Evolutionary conservation across 768 basidiomycete species (phyloP).

Genomic region (Steccherinum ochraceum): DNA sequence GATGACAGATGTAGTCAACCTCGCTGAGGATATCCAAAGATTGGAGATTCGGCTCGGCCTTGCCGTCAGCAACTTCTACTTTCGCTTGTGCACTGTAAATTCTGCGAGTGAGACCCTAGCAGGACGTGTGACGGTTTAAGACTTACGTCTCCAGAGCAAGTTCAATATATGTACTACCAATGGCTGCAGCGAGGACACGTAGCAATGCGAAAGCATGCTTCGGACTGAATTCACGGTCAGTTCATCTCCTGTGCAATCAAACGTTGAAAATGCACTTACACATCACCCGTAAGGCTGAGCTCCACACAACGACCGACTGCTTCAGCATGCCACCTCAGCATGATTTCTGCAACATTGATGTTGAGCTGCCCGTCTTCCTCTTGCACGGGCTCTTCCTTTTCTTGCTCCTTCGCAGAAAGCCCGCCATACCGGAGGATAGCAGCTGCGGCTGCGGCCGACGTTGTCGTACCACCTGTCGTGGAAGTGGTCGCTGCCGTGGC

Average conservation of each 20-base stretch:
- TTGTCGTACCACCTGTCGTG: constrained; percentile 51
- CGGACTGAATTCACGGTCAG: constrained; percentile 43
- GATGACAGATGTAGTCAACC: constrained; percentile 84
- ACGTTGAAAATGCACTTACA: constrained; percentile 49
- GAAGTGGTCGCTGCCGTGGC: constrained; percentile 66
- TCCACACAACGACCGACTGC: constrained; percentile 93
- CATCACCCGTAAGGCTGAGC: constrained; percentile 72
- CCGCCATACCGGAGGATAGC: constrained; percentile 88
- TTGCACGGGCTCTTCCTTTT: constrained; percentile 62
- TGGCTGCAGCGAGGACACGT: constrained; percentile 79
- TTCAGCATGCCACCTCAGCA: constrained; percentile 98
- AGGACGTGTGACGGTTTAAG: neutral
- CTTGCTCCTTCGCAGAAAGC: constrained; percentile 32
- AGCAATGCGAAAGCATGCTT: constrained; percentile 85
- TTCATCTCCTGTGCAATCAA: neutral
- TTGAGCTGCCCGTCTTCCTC: constrained; percentile 81
- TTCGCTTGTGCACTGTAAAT: constrained; percentile 56
- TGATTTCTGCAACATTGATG: constrained; percentile 75
- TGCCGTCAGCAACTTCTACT: constrained; percentile 68
- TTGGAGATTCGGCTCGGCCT: constrained; percentile 74
- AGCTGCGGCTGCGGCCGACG: constrained; percentile 81
- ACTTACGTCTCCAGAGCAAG: constrained; percentile 88
- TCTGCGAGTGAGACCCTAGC: constrained; percentile 4
- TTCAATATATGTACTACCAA: constrained; percentile 81
- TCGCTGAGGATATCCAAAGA: constrained; percentile 56